These are phyloP conservation scores for Diaporthe batatas DNA, from an alignment of 2,329 filamentous ascomycete species.

Conservation along the genomic window DNA sequence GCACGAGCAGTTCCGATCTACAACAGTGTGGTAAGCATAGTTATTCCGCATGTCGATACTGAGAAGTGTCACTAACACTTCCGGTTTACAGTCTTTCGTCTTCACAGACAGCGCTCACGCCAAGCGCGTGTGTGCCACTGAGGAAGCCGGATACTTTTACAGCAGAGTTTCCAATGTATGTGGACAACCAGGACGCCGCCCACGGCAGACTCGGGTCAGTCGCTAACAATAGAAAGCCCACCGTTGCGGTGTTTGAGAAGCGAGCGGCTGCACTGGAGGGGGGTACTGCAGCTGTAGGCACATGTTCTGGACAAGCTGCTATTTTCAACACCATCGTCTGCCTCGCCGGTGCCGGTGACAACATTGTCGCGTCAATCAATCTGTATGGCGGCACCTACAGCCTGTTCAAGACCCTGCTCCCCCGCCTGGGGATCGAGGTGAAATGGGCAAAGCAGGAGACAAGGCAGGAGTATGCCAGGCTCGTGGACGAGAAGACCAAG, in stretches of 20 bases:
- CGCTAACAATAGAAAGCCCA: constrained; percentile 69
- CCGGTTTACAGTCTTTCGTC: not conserved
- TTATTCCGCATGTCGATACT: rapidly evolving
- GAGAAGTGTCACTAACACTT: not conserved
- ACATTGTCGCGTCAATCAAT: constrained; percentile 91
- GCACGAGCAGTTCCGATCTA: constrained; percentile 19
- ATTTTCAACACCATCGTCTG: constrained; percentile 92
- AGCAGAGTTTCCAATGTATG: constrained; percentile 22
- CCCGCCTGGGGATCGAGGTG: constrained; percentile 87
- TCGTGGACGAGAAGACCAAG: constrained; percentile 94
- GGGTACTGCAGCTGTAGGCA: constrained; percentile 86
- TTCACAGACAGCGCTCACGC: constrained; percentile 29
- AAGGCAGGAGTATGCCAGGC: constrained; percentile 80
- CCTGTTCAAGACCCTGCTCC: constrained; percentile 92
- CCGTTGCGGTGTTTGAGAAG: constrained; percentile 96
- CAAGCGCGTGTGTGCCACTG: constrained; percentile 17
- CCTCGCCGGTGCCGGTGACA: constrained; percentile 88
- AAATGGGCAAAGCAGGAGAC: constrained; percentile 89
- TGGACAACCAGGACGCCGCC: not conserved
- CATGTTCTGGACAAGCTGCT: constrained; percentile 88
- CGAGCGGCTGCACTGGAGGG: constrained; percentile 95
- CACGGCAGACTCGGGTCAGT: rapidly evolving
- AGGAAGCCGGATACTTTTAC: constrained; percentile 30
- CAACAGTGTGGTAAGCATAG: constrained; percentile 9
- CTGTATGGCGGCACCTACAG: constrained; percentile 97